phyloP scores from a whole-genome alignment of 2,329 filamentous ascomycete genomes.

The Verticillium isaacii region DNA sequence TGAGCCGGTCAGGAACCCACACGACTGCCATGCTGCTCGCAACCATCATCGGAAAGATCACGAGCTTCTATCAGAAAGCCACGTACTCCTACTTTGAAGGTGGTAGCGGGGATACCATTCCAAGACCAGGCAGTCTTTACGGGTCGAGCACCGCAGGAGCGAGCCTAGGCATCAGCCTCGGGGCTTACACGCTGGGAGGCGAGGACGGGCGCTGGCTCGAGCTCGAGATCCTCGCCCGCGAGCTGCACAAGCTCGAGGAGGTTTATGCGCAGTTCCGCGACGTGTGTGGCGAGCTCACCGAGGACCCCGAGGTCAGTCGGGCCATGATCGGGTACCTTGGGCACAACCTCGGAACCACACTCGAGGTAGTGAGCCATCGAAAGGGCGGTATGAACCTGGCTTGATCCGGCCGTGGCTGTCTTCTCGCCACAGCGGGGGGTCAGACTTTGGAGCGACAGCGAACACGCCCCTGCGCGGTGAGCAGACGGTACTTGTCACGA shows the following conservation, averaged over 20 bases:
- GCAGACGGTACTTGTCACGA: too few species aligned
- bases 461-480: neutral
- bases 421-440: neutral
- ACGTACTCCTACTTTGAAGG: constrained; percentile 33
- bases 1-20: constrained; percentile 35
- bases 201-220: constrained; percentile 42
- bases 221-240: constrained; percentile 42
- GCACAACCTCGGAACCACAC: constrained; percentile 35
- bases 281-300: constrained; percentile 31
- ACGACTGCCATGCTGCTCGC: constrained; percentile 45
- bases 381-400: constrained; percentile 25
- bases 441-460: neutral
- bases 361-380: constrained; percentile 32
- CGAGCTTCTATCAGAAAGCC: constrained; percentile 39
- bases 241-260: constrained; percentile 41
- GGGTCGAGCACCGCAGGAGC: constrained; percentile 7
- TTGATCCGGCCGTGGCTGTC: constrained; percentile 5
- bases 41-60: constrained; percentile 42
- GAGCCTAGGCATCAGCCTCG: constrained; percentile 33
- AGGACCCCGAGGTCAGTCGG: constrained; percentile 36
- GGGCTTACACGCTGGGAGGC: constrained; percentile 38
- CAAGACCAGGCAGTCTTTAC: neutral
- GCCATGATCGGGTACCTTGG: constrained; percentile 41
- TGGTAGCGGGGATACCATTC: neutral
- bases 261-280: constrained; percentile 39